Base-by-base conservation (phyloP, 768 basidiomycete genomes). In the Tylopilus felleus region DNA sequence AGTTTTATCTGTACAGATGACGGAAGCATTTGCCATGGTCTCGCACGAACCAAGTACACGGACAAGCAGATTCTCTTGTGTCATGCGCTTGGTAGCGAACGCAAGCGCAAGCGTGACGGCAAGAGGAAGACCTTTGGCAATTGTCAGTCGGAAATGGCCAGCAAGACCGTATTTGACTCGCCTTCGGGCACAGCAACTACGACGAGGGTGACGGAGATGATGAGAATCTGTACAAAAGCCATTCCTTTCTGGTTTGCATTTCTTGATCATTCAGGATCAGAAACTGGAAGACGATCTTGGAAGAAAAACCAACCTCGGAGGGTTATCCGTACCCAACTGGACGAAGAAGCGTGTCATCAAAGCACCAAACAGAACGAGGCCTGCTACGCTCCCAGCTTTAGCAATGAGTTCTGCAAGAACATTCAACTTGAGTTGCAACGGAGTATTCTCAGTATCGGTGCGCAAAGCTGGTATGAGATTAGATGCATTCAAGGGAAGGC, bases 31-130 rank as follows among this genome's bases (percentile, higher is more conserved):
- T 21, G 91, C 96, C 96, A 98, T 98, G 0, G 93, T 98, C 74
- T 99, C 97, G 71, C 96, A 98, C 13, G 94, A 94, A 8, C 91
- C 91, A 31, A 99, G 83, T 5, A 98, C 91, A 51, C 96, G 93
- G 28, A 98, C 97, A 40, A 99, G 83, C 0, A 98, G 78, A 49
- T 97, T 97, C 71, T 94, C 90, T 65, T 86, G 81, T 9, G 95
- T 91, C 97, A 98, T 98, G n/a, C 96, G 87, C 64, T 90, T 94
- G 44, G 97, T 99, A 0, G 96, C 97, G 65, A 98, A 99, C 1
- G 97, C 92, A 29, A 99, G 77, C 0, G 97, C 97, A 44, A 99
- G 82, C 0, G 96, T 98, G 47, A 98, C 96, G 39, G 96, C 96
- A 51, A 99, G 78, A 2, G 96, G 96, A 6, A 99, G 78, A 65